Conservation (phyloP, 2,329 filamentous ascomycete species). For the Botryotinia convoluta region DNA sequence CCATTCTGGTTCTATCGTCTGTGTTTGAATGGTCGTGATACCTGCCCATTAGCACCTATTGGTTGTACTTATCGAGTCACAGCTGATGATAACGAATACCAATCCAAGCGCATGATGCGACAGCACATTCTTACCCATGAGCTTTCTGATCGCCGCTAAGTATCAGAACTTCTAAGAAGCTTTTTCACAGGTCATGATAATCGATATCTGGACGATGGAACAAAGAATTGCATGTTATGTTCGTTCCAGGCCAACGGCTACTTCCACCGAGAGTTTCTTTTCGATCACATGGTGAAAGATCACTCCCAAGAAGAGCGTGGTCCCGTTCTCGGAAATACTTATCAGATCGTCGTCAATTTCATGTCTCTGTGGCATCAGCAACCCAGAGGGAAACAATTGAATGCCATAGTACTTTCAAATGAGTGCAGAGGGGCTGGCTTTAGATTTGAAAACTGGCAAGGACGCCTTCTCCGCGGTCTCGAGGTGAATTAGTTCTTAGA, state of each 20-base stretch:
- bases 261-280: background rate
- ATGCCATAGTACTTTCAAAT: background rate
- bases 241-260: background rate
- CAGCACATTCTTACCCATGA: background rate
- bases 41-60: background rate
- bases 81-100: background rate
- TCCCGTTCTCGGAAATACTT: accelerated
- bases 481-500: too few species aligned
- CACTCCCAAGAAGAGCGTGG: background rate
- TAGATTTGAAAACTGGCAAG: accelerated
- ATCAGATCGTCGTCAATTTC: accelerated
- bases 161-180: accelerated
- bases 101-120: accelerated
- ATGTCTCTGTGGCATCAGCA: accelerated
- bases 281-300: background rate
- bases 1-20: background rate
- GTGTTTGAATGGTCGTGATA: background rate
- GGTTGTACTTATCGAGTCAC: background rate
- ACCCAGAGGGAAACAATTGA: accelerated
- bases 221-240: background rate
- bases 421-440: background rate
- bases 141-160: background rate
- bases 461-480: too few species aligned
- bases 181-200: accelerated
- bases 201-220: accelerated